Conservation (phyloP, 116 monocot species). For the Dioscorea cayenensis region DNA sequence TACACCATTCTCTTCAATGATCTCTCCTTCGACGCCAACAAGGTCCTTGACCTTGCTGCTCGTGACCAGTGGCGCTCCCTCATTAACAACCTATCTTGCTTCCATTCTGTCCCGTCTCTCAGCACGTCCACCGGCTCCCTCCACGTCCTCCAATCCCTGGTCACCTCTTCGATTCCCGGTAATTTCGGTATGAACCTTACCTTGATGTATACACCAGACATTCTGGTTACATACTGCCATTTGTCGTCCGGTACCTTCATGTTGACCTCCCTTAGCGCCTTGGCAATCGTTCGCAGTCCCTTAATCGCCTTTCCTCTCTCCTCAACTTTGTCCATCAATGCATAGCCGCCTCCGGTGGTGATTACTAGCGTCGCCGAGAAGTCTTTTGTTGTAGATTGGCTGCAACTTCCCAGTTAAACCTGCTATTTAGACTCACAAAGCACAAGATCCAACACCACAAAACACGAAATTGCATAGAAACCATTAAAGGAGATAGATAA, state of each 20-base stretch:
- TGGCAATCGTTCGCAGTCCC: slow-evolving; percentile 43
- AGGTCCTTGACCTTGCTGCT: slow-evolving; percentile 57
- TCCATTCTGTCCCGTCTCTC: slow-evolving; percentile 44
- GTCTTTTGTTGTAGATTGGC: no score
- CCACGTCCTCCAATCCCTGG: slow-evolving; percentile 14
- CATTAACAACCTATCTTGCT: slow-evolving; percentile 45
- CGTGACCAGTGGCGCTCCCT: slow-evolving; percentile 81
- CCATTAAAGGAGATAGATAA: no score
- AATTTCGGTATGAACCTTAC: slow-evolving; percentile 67
- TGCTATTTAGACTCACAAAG: no score
- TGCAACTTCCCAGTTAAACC: no score
- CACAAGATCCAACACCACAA: no score
- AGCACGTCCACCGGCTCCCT: slow-evolving; percentile 77
- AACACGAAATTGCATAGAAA: no score
- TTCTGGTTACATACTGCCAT: slow-evolving; percentile 72
- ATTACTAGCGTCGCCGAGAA: slow-evolving; percentile 59
- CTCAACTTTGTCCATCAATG: slow-evolving; percentile 40
- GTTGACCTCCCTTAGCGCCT: slow-evolving; percentile 71
- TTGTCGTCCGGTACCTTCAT: slow-evolving; percentile 61
- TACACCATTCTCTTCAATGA: slow-evolving; percentile 34
- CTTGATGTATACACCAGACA: slow-evolving; percentile 49
- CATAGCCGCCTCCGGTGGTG: neutral
- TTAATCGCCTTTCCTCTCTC: slow-evolving; percentile 77
- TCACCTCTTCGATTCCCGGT: slow-evolving; percentile 37
- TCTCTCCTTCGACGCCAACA: slow-evolving; percentile 48